A percentile compares a stretch with the other conserved stretches of the same genome.
Evolutionary conservation across 805 yeast genomes (phyloP).

Genomic region (Saturnispora ahearnii): DNA sequence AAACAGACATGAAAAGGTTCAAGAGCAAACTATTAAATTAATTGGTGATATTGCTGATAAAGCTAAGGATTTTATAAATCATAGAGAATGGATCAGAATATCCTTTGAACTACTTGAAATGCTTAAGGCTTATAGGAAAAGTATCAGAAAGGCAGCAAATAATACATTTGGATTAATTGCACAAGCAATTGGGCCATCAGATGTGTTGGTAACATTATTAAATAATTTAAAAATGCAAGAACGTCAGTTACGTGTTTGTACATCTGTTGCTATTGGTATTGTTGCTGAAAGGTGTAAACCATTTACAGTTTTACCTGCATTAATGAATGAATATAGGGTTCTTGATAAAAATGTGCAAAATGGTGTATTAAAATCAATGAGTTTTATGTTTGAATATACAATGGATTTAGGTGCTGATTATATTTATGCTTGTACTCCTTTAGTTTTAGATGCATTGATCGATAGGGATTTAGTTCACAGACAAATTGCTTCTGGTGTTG

Average conservation of each 20-base stretch:
- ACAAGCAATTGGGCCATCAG: conserved; percentile 91
- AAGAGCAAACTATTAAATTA: conserved; percentile 66
- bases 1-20: conserved; percentile 86
- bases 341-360: conserved; percentile 92
- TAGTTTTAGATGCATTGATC: conserved; percentile 80
- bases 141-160: conserved; percentile 78
- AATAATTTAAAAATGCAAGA: conserved; percentile 88
- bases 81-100: conserved; percentile 96
- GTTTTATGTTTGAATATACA: conserved; percentile 88
- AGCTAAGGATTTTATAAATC: conserved; percentile 75
- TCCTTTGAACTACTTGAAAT: conserved; percentile 86
- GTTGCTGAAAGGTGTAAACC: conserved; percentile 92
- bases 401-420: conserved; percentile 76
- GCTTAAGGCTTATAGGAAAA: conserved; percentile 69
- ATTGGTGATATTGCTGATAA: conserved; percentile 76
- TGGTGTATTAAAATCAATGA: conserved; percentile 84
- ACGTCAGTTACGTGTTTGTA: conserved; percentile 91
- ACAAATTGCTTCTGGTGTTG: conserved; percentile 88
- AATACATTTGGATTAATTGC: conserved; percentile 88
- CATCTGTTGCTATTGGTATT: conserved; percentile 96
- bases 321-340: conserved; percentile 89
- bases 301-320: conserved; percentile 85
- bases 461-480: conserved; percentile 90
- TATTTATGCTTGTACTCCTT: conserved; percentile 66
- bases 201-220: conserved; percentile 73